phyloP scores from a whole-genome alignment of 2,329 filamentous ascomycete species.

The Boeremia exigua region DNA sequence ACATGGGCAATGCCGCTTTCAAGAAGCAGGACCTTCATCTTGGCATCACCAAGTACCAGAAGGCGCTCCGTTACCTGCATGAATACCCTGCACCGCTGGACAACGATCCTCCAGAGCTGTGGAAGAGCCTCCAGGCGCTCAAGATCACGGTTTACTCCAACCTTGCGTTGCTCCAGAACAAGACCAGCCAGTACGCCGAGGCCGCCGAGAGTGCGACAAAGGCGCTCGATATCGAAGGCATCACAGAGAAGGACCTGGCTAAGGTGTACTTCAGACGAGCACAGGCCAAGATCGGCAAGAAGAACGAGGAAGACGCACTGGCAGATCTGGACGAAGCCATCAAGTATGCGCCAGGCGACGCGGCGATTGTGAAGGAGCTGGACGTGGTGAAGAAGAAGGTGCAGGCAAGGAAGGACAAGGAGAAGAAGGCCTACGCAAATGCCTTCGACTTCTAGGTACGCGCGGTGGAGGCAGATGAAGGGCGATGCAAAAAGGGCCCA shows the following conservation, averaged over 20 bases:
- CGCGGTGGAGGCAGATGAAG: not conserved
- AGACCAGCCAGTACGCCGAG: slow-evolving; percentile 74
- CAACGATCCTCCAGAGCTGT: slow-evolving; percentile 71
- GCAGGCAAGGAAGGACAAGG: slow-evolving; percentile 77
- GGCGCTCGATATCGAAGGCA: slow-evolving; percentile 70
- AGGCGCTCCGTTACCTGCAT: slow-evolving; percentile 86
- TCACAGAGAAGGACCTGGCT: slow-evolving; percentile 77
- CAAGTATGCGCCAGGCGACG: slow-evolving; percentile 69
- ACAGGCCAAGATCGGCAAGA: slow-evolving; percentile 74
- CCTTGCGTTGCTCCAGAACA: slow-evolving; percentile 82
- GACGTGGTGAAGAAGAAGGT: slow-evolving; percentile 77
- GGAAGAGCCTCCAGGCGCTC: slow-evolving; percentile 71
- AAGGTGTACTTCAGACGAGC: slow-evolving; percentile 90
- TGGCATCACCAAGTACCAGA: slow-evolving; percentile 91
- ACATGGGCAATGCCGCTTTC: slow-evolving; percentile 90
- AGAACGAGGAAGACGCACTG: slow-evolving; percentile 80
- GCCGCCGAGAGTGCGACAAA: slow-evolving; percentile 72
- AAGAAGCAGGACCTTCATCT: slow-evolving; percentile 74
- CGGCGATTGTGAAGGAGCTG: slow-evolving; percentile 76
- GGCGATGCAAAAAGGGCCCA: not conserved
- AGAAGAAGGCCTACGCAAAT: slow-evolving; percentile 92
- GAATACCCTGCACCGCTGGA: slow-evolving; percentile 77
- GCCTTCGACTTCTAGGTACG: slow-evolving; percentile 66
- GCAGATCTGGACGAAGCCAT: slow-evolving; percentile 52
- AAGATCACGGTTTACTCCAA: slow-evolving; percentile 90